phyloP scores from a whole-genome alignment of 2,329 filamentous ascomycete species.

The Colletotrichum simmondsii region DNA sequence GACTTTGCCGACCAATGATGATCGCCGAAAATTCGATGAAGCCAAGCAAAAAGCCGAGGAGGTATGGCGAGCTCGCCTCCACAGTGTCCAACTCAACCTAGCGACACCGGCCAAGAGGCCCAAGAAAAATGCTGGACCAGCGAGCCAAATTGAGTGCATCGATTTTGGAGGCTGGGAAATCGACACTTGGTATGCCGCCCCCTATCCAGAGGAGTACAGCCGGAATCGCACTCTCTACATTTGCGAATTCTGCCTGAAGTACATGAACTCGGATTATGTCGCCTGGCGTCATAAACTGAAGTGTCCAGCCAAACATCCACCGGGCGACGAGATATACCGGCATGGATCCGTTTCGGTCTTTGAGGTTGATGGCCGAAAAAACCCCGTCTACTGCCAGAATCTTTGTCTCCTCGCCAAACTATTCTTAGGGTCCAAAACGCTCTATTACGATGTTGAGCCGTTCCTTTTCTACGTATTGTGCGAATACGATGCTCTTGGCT shows the following conservation, averaged over 20 bases:
- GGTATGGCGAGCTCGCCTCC: conserved; percentile 80
- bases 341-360: conserved; percentile 93
- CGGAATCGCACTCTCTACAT: conserved; percentile 97
- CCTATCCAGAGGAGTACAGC: conserved; percentile 98
- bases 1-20: conserved; percentile 82
- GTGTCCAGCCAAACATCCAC: conserved; percentile 95
- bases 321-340: conserved; percentile 97
- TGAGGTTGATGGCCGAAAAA: conserved; percentile 96
- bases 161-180: conserved; percentile 98
- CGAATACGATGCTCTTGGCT: conserved; percentile 90
- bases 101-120: conserved; percentile 72
- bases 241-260: conserved; percentile 98
- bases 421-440: conserved; percentile 97
- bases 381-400: conserved; percentile 98
- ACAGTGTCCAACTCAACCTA: conserved; percentile 70
- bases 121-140: conserved; percentile 83
- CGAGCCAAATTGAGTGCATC: conserved; percentile 98
- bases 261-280: conserved; percentile 99
- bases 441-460: conserved; percentile 98
- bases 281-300: conserved; percentile 98
- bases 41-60: conserved; percentile 92
- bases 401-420: conserved; percentile 95
- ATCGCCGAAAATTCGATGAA: conserved; percentile 88
- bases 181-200: conserved; percentile 98
- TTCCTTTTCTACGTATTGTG: conserved; percentile 98